Base-by-base conservation (phyloP, 176 grass and related monocot genomes). In the Echinochloa phyllopogon region DNA sequence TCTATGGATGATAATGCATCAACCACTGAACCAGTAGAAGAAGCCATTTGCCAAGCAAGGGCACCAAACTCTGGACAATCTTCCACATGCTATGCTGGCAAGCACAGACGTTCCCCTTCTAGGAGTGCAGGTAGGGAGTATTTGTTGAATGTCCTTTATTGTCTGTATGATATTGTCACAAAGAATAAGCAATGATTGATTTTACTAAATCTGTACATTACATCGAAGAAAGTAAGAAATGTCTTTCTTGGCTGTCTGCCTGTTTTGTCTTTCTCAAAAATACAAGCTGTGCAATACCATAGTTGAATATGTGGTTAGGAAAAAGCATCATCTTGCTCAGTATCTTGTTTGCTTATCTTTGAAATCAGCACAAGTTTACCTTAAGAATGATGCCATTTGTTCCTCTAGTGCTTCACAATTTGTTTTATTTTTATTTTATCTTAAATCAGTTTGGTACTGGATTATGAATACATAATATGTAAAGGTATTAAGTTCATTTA, bases 401-500 rank as follows among this genome's bases (percentile, higher is more conserved):
- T 27, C 0, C 61, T 53, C 16, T 67, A 59, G 27, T 9, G 18
- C 18, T 25, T 52, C 20, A 59, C 49, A 24, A 60, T 69, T 69
- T 68, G 23, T 43, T 20, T 76, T 49, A 20, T 37, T 20, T 64
- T 66, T 33, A 33, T 33, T 56, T 44, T 40, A 14, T 3, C 42
- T 47, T 65, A 45, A 45, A 18, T 10, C 24, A 51, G 6, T 7
- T 76, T 16, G 23, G 65, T 17, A 59, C 39, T 6, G 52, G 73
- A 83, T 66, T 82, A 79, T n/a, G 57, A 83, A 24, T 56, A 23
- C 36, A n/a, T 50, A 36, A 70, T 49, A 16, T 55, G 39, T 49
- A 51, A 85, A 81, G 21, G 68, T 85, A 69, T 71, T 72, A 60
- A 13, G 36, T 41, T 82, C 61, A 70, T 89, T 87, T 82, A 70